A percentile compares a stretch with the other conserved stretches of the same genome.
Evolutionary conservation across 2,329 filamentous ascomycete species (phyloP).

Genomic region (Curvularia sp.): DNA sequence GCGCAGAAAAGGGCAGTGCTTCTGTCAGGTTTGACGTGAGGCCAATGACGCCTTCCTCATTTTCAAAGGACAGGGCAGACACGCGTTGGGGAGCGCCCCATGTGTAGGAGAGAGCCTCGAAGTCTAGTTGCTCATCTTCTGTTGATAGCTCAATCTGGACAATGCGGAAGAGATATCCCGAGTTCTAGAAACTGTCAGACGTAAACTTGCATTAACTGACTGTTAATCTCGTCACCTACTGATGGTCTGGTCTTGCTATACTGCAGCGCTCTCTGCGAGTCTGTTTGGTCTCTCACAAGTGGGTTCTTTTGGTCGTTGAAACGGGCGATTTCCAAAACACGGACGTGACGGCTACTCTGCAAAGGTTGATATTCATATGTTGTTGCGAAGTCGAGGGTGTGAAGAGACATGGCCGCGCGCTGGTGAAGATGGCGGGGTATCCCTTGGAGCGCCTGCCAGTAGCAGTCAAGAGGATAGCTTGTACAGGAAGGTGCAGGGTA

Average conservation of each 20-base stretch:
- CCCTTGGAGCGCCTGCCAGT: not conserved
- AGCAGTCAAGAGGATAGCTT: not conserved
- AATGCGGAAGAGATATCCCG: constrained; percentile 10
- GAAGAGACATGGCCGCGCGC: not conserved
- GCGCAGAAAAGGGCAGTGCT: constrained; percentile 25
- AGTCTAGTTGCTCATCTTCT: constrained; percentile 6
- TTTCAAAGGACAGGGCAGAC: constrained; percentile 11
- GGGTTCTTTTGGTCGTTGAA: not conserved
- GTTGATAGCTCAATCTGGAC: constrained; percentile 13
- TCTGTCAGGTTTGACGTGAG: constrained; percentile 30
- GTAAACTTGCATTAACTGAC: not conserved
- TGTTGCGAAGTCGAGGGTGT: constrained; percentile 4
- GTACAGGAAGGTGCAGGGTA: not conserved
- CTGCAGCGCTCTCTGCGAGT: not conserved
- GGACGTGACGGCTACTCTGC: constrained; percentile 12
- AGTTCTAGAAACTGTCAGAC: not conserved
- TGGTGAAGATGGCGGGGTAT: not conserved
- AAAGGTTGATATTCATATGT: constrained; percentile 18
- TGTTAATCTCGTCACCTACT: not conserved
- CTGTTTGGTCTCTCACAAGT: not conserved
- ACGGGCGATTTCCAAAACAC: constrained; percentile 3
- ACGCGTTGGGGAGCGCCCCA: constrained; percentile 25
- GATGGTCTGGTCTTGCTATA: not conserved
- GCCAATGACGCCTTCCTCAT: constrained; percentile 18
- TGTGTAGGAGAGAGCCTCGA: constrained; percentile 32